These are phyloP conservation scores for Prototheca cutis DNA, from an alignment of 163 green algal species.

Conservation along the genomic window DNA sequence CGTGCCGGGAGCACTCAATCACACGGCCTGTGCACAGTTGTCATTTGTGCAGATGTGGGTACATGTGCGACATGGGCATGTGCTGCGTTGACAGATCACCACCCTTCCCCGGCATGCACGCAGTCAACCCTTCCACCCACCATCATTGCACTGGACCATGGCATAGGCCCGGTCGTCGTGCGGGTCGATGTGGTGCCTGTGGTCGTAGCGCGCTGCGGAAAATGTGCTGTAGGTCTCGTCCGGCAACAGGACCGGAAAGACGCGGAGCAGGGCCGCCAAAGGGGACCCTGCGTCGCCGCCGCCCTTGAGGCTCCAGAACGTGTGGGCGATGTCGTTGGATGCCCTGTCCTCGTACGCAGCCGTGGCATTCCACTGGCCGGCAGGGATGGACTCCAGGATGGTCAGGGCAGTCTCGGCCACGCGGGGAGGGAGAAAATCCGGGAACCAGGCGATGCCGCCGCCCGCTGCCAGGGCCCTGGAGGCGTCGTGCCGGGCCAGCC, in stretches of 20 bases:
- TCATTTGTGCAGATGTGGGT: no score
- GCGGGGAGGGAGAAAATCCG: constrained; percentile 33
- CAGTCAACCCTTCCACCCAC: not conserved
- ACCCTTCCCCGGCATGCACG: not conserved
- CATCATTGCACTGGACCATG: constrained; percentile 13
- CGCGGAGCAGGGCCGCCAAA: constrained; percentile 26
- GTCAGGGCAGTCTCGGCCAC: constrained; percentile 20
- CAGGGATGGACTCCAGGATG: constrained; percentile 21
- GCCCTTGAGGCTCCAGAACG: constrained; percentile 17
- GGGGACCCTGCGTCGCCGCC: not conserved
- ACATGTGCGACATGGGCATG: no score
- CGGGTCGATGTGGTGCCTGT: constrained; percentile 36
- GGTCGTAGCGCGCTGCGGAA: constrained; percentile 30
- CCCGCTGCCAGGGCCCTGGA: constrained; percentile 11
- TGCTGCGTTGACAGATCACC: not conserved
- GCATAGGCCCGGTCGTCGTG: constrained; percentile 52
- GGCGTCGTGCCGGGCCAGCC: constrained; percentile 27
- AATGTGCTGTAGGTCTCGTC: constrained; percentile 27
- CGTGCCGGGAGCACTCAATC: constrained; percentile 32
- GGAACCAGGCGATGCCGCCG: constrained; percentile 25
- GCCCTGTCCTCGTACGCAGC: constrained; percentile 19
- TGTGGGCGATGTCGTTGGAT: constrained; percentile 47
- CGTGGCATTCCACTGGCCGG: constrained; percentile 23
- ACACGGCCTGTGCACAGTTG: no score
- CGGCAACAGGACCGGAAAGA: constrained; percentile 36